Percentiles rank a stretch among this genome's conserved stretches.
phyloP scores from a whole-genome alignment of 805 yeast species.

The Hanseniaspora opuntiae region DNA sequence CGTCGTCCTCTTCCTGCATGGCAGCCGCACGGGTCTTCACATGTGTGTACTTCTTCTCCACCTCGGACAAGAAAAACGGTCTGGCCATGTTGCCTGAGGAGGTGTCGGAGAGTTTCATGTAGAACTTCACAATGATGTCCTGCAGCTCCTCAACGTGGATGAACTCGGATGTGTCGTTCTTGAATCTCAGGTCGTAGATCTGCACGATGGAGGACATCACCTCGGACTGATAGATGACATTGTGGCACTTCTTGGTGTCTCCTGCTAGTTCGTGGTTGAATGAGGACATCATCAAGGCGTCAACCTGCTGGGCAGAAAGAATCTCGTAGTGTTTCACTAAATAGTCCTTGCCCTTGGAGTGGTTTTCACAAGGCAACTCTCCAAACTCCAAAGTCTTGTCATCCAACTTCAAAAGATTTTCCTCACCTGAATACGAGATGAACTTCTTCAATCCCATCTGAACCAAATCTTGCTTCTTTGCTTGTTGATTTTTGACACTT shows the following conservation, averaged over 20 bases:
- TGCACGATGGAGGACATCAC: conserved; percentile 56
- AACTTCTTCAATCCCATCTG: conserved; percentile 15
- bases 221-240: conserved; percentile 67
- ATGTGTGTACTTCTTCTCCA: conserved; percentile 59
- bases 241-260: conserved; percentile 40
- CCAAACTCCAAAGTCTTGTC: conserved; percentile 59
- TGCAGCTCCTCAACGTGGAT: conserved; percentile 25
- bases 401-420: conserved; percentile 41
- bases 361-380: conserved; percentile 36
- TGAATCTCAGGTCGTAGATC: conserved; percentile 25
- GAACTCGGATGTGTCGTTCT: conserved; percentile 20
- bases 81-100: conserved; percentile 42
- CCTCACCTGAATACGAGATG: conserved; percentile 23
- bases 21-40: conserved; percentile 62
- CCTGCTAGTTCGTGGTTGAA: conserved; percentile 68
- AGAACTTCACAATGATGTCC: conserved; percentile 50
- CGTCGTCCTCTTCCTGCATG: conserved; percentile 31
- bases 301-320: conserved; percentile 73
- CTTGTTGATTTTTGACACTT: conserved; percentile 1
- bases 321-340: conserved; percentile 50
- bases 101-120: conserved; percentile 39
- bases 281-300: conserved; percentile 82
- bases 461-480: not conserved
- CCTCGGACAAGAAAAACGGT: conserved; percentile 59
- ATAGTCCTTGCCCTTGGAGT: conserved; percentile 38